Percentiles rank a stretch among this genome's conserved stretches.
Conservation (phyloP, 2,329 filamentous ascomycete genomes). For the Hypocreales sp. region DNA sequence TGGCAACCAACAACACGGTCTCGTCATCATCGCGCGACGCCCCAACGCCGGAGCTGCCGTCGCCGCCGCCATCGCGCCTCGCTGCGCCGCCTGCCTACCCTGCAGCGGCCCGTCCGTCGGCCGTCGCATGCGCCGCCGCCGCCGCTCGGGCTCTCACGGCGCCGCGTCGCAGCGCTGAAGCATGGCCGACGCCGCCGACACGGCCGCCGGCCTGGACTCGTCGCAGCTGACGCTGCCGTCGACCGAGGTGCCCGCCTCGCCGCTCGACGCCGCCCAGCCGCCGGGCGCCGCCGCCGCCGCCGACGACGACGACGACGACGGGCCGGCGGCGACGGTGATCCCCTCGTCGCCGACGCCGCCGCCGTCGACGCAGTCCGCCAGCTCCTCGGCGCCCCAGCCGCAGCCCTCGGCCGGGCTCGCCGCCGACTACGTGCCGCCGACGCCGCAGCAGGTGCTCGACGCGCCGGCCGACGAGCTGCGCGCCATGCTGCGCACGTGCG, state of each 20-base stretch:
- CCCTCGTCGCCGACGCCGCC: conserved; percentile 43
- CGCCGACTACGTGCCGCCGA: conserved; percentile 27
- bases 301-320: conserved; percentile 19
- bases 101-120: too few relatives aligned
- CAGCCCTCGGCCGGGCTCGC: conserved; percentile 8
- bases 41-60: too few relatives aligned
- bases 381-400: conserved; percentile 20
- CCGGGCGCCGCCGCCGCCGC: conserved; percentile 32
- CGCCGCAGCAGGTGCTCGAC: conserved; percentile 31
- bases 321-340: conserved; percentile 28
- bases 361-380: conserved; percentile 40
- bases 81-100: too few relatives aligned
- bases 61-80: too few relatives aligned
- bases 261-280: conserved; percentile 29
- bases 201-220: too few relatives aligned
- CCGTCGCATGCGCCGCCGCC: too few relatives aligned
- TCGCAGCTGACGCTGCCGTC: conserved; percentile 41
- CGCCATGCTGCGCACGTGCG: conserved; percentile 35
- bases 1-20: too few relatives aligned
- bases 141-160: too few relatives aligned
- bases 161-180: too few relatives aligned
- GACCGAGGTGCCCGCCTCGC: conserved; percentile 39
- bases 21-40: too few relatives aligned
- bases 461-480: conserved; percentile 41
- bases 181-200: too few relatives aligned